Evolutionary conservation across 352 stramenopile genomes (phyloP).

Genomic region (Pythium insidiosum): DNA sequence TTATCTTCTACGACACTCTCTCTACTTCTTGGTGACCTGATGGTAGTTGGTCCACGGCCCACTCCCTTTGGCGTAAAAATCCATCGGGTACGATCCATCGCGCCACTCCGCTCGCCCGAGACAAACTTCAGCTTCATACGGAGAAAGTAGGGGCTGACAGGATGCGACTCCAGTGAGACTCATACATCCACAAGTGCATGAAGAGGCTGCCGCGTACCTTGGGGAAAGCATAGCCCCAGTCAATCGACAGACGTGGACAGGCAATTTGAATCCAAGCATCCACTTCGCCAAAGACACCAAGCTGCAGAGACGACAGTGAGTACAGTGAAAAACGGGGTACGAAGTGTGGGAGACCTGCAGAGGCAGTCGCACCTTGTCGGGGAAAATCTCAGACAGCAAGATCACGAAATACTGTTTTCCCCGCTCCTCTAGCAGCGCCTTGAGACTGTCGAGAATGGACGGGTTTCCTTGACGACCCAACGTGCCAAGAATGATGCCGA

Average conservation of each 20-base stretch:
- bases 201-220: constrained; percentile 83
- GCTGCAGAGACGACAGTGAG: no score
- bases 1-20: neutral
- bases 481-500: constrained; percentile 98
- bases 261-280: constrained; percentile 99
- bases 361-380: constrained; percentile 83
- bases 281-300: constrained; percentile 81
- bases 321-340: no score
- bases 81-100: constrained; percentile 95
- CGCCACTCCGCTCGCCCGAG: constrained; percentile 86
- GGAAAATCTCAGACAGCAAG: constrained; percentile 97
- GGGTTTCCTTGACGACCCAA: constrained; percentile 98
- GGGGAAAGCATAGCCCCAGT: constrained; percentile 97
- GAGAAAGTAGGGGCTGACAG: constrained; percentile 91
- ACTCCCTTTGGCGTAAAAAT: constrained; percentile 97
- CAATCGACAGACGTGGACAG: constrained; percentile 96
- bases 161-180: constrained; percentile 92
- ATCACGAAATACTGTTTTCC: constrained; percentile 94
- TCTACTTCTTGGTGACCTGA: constrained; percentile 27
- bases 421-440: constrained; percentile 70
- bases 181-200: constrained; percentile 97
- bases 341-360: no score
- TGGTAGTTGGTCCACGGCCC: constrained; percentile 98
- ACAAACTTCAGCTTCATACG: constrained; percentile 96
- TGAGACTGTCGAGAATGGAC: constrained; percentile 92